A percentile compares a stretch with the other conserved stretches of the same genome.
phyloP scores from a whole-genome alignment of 2,329 filamentous ascomycete genomes.

The Teratosphaeria viscida region DNA sequence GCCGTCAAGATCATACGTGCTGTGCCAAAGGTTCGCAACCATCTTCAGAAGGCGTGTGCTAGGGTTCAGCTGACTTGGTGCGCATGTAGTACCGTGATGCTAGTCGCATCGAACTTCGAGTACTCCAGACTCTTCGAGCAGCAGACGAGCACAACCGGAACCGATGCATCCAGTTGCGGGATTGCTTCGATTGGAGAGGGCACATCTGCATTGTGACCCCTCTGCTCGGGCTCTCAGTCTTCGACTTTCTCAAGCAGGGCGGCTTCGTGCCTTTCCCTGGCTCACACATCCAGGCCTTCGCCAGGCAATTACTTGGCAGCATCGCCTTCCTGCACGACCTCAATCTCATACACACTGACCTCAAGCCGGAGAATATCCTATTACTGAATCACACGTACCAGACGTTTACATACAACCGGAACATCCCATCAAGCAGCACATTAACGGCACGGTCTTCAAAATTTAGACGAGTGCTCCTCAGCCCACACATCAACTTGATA shows the following conservation, averaged over 20 bases:
- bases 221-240: constrained; percentile 84
- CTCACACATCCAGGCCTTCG: constrained; percentile 96
- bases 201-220: constrained; percentile 84
- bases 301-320: constrained; percentile 90
- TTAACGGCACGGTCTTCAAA: constrained; percentile 47
- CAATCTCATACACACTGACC: constrained; percentile 85
- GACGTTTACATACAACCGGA: constrained; percentile 59
- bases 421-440: constrained; percentile 54
- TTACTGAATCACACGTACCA: constrained; percentile 55
- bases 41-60: background rate
- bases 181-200: constrained; percentile 94
- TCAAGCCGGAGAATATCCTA: constrained; percentile 60
- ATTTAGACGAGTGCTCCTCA: constrained; percentile 52
- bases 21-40: constrained; percentile 59
- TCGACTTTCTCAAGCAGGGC: constrained; percentile 95
- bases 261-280: constrained; percentile 94
- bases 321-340: constrained; percentile 96
- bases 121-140: constrained; percentile 79
- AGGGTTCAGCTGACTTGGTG: background rate
- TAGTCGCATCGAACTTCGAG: constrained; percentile 84
- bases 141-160: constrained; percentile 91
- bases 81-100: constrained; percentile 66
- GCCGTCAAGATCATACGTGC: constrained; percentile 98
- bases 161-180: constrained; percentile 88
- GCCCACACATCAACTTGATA: constrained; percentile 56